Evolutionary conservation across 208 protist species (phyloP).

Genomic region (Leptomonas pyrrhocoris): DNA sequence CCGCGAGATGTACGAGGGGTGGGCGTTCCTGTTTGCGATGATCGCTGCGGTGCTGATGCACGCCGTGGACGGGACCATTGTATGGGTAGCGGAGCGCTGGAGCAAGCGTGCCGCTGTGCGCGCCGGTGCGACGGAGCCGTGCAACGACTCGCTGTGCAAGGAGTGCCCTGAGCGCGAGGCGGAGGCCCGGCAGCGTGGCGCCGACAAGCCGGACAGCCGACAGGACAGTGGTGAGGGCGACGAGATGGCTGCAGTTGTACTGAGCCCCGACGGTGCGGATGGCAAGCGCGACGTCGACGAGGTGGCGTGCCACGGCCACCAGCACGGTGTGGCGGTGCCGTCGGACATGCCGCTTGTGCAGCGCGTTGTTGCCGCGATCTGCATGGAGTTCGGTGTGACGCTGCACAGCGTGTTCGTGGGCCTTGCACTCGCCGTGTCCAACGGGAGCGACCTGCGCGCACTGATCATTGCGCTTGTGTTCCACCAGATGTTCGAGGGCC

Average conservation of each 20-base stretch:
- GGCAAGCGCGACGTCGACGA: not conserved
- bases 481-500: slow-evolving; percentile 76
- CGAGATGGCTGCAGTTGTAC: slow-evolving; percentile 4
- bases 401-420: slow-evolving; percentile 76
- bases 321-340: slow-evolving; percentile 23
- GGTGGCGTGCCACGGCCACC: slow-evolving; percentile 23
- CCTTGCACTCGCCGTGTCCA: slow-evolving; percentile 45
- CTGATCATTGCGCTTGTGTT: slow-evolving; percentile 65
- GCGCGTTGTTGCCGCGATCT: slow-evolving; percentile 44
- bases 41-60: slow-evolving; percentile 63
- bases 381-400: slow-evolving; percentile 71
- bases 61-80: slow-evolving; percentile 45
- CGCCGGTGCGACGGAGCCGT: not conserved
- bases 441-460: slow-evolving; percentile 32
- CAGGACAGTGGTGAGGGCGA: not conserved
- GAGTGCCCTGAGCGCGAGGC: slow-evolving; percentile 9
- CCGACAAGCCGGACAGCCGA: too few relatives aligned
- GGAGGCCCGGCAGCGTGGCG: not conserved
- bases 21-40: slow-evolving; percentile 59
- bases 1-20: slow-evolving; percentile 44
- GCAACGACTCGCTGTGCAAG: slow-evolving; percentile 10
- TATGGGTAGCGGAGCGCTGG: slow-evolving; percentile 25
- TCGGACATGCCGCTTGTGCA: slow-evolving; percentile 16
- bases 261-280: not conserved
- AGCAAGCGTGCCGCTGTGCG: not conserved